A percentile compares a stretch with the other conserved stretches of the same genome.
These are phyloP conservation scores for Sporobolomyces roseus DNA, from an alignment of 768 basidiomycete species.

Conservation along the genomic window DNA sequence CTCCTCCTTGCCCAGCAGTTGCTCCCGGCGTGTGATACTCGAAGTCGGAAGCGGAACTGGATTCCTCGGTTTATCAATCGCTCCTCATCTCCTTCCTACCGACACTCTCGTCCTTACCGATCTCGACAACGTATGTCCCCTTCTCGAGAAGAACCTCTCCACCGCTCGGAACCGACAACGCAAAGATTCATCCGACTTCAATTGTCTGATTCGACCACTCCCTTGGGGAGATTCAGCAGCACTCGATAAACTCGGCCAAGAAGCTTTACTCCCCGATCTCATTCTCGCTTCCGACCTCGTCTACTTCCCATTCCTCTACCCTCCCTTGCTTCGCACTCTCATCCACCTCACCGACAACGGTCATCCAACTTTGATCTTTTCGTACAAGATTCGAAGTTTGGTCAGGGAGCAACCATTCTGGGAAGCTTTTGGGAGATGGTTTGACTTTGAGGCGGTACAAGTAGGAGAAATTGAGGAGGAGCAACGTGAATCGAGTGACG, in stretches of 20 bases:
- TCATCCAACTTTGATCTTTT: too few species aligned
- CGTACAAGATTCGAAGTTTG: constrained; percentile 66
- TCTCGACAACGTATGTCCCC: constrained; percentile 65
- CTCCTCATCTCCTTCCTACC: constrained; percentile 51
- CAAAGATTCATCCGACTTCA: too few species aligned
- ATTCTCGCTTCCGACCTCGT: constrained; percentile 55
- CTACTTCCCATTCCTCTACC: constrained; percentile 78
- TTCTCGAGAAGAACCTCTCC: constrained; percentile 53
- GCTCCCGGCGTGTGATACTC: constrained; percentile 50
- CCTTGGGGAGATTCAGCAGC: constrained; percentile 64
- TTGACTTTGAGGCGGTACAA: constrained; percentile 48
- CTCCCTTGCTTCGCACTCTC: constrained; percentile 69
- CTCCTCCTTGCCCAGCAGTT: constrained; percentile 50
- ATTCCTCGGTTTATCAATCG: constrained; percentile 57
- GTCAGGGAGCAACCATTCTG: constrained; percentile 71
- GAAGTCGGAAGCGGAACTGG: constrained; percentile 80
- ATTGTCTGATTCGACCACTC: constrained; percentile 59
- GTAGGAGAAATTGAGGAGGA: background rate
- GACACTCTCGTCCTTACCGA: constrained; percentile 59
- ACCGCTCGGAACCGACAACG: constrained; percentile 30
- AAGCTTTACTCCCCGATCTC: background rate
- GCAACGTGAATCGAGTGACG: background rate
- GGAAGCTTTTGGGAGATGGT: constrained; percentile 64
- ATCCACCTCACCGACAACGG: constrained; percentile 71
- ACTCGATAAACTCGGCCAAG: constrained; percentile 49